Percentiles rank a stretch among this genome's conserved stretches.
Evolutionary conservation across 257 asterid species (phyloP).

Genomic region (Scutellaria minor): DNA sequence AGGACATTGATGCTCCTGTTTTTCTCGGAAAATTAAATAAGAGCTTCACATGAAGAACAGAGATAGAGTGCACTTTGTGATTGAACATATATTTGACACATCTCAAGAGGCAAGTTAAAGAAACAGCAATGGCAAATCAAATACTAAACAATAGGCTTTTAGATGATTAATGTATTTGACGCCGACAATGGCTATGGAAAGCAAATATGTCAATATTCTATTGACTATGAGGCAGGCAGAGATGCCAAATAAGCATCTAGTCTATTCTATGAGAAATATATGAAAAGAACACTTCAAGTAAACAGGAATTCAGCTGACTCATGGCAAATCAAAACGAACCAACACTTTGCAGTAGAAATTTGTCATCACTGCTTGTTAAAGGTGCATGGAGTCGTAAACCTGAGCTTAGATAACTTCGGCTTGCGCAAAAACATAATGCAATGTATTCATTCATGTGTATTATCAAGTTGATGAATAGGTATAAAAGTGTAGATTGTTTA

Average conservation of each 20-base stretch:
- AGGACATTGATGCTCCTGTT: background rate
- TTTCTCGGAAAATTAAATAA: no score
- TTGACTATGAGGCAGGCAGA: background rate
- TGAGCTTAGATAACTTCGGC: background rate
- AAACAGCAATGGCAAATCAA: background rate
- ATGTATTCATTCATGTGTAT: slow-evolving; percentile 4
- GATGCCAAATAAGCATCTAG: background rate
- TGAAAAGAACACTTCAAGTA: background rate
- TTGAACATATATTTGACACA: background rate
- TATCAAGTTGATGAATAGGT: background rate
- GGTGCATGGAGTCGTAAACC: background rate
- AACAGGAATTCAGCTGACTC: background rate
- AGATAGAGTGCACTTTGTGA: no score
- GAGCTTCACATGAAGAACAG: no score
- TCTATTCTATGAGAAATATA: background rate
- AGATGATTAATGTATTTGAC: slow-evolving; percentile 3
- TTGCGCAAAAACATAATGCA: background rate
- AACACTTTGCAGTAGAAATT: slow-evolving; percentile 13
- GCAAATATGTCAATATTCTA: background rate
- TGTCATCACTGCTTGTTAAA: background rate
- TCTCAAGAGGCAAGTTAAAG: slow-evolving; percentile 15
- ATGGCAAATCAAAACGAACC: slow-evolving; percentile 6
- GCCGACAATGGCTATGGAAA: background rate
- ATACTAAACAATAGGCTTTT: background rate
- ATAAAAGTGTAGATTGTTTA: no score